These are phyloP conservation scores for Apiotrichum montevideense DNA, from an alignment of 1,284 basidiomycete species.

Conservation along the genomic window DNA sequence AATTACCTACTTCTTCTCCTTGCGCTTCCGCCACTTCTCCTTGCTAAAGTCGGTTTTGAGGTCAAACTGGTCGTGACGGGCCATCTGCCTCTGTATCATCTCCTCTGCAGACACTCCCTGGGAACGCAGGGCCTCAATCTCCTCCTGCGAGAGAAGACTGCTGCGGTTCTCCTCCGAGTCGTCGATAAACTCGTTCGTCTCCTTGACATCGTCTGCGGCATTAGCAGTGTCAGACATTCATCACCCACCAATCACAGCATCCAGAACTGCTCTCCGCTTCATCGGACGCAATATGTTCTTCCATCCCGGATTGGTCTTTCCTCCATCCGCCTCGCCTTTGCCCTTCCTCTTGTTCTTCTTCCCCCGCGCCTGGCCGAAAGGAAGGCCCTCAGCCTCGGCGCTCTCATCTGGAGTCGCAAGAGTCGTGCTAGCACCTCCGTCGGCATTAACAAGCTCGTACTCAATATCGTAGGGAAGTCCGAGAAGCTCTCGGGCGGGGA, in stretches of 20 bases:
- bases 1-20: constrained; percentile 76
- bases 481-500: constrained; percentile 46
- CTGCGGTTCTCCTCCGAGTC: constrained; percentile 56
- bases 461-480: constrained; percentile 50
- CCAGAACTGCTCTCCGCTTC: constrained; percentile 27
- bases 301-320: constrained; percentile 31
- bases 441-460: constrained; percentile 44
- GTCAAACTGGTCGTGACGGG: constrained; percentile 78
- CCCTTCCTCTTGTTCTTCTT: constrained; percentile 35
- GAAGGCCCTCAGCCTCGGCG: constrained; percentile 1
- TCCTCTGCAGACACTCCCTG: constrained; percentile 56
- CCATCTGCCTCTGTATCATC: constrained; percentile 87
- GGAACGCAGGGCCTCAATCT: constrained; percentile 63
- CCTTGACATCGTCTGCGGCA: constrained; percentile 38
- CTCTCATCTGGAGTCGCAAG: constrained; percentile 8
- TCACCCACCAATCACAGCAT: constrained; percentile 38
- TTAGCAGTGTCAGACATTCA: not conserved
- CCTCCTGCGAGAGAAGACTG: constrained; percentile 62
- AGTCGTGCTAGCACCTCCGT: constrained; percentile 6
- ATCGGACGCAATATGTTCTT: constrained; percentile 35
- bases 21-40: constrained; percentile 90
- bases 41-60: constrained; percentile 95
- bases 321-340: constrained; percentile 10
- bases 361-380: constrained; percentile 26
- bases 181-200: constrained; percentile 52